Base-by-base conservation (phyloP, 2,329 filamentous ascomycete genomes). In the Penicillium italicum region DNA sequence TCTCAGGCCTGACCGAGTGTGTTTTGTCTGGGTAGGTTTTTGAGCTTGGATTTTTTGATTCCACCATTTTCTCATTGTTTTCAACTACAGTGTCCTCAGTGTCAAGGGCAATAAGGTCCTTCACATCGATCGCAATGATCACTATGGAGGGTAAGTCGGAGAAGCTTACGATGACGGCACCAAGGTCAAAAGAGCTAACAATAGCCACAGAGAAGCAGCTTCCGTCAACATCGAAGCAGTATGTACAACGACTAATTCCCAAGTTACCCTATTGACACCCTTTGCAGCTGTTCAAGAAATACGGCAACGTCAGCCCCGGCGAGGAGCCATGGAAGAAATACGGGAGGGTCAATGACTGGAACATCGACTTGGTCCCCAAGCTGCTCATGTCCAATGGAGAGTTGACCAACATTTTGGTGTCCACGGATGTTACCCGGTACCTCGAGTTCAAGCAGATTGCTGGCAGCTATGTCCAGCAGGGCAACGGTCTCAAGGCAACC, bases 81-180 rank as follows among this genome's bases (percentile, higher is more conserved):
- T 55, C 16, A 49, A 49, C 52, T 63, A 58, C 69, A 91, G 92
- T 77, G 92, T 99, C 60, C 81, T 97, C 74, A 96, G 91, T 80
- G 93, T 97, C 70, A 97, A 97, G 83, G 93, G 93, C 76, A 93
- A 96, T 83, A 97, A 97, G 82, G 94, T 99, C 72, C 85, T 99
- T 64, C 94, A 99, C 81, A 96, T 99, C 75, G 94, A 97, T 80
- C 88, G 92, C 74, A 97, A 97, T 75, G 91, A 96, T 76, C 92
- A 97, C 81, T 97, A 97, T 73, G 94, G 94, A 84, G 94, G 91
- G 92, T 96, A 80, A 70, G 89, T 82, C 42, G 30, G 40, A 41
- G 51, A 33, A 64, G 54, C 62, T 66, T 49, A 55, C 53, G 50
- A 59, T 57, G 56, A 57, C 55, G 38, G 56, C 57, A 57, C 54